Evolutionary conservation across 2,329 filamentous ascomycete genomes (phyloP).

Genomic region (Ilyonectria mors-panacis): DNA sequence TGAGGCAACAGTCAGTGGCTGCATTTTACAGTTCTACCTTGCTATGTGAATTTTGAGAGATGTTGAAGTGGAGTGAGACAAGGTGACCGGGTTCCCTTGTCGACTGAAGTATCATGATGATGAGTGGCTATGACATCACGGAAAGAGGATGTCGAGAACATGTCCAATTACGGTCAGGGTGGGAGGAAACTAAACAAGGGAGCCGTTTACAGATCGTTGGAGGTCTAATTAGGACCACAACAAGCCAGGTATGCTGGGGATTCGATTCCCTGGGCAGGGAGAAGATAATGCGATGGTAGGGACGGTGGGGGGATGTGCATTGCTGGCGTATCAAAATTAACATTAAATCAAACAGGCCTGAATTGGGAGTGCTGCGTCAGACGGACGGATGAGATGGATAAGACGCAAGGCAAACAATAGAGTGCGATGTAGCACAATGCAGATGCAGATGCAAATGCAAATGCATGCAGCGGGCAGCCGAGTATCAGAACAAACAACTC

Average conservation of each 20-base stretch:
- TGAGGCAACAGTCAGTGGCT: slow-evolving; percentile 14
- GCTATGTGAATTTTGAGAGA: background rate
- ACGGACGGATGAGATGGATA: background rate
- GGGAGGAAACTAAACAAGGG: background rate
- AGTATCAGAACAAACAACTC: background rate
- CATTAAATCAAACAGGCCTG: background rate
- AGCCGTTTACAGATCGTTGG: background rate
- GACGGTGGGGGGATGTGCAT: too few species aligned
- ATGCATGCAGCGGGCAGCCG: background rate
- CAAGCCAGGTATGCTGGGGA: too few species aligned
- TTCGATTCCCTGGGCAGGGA: too few species aligned
- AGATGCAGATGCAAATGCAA: background rate
- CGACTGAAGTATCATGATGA: slow-evolving; percentile 1
- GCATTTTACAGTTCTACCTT: slow-evolving; percentile 5
- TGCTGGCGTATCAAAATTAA: background rate
- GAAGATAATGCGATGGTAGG: background rate
- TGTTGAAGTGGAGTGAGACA: background rate
- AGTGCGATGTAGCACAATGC: background rate
- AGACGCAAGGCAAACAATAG: background rate
- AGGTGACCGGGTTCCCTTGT: background rate
- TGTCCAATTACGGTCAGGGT: background rate
- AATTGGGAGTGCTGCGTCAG: background rate
- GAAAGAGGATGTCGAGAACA: background rate
- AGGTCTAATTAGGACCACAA: background rate
- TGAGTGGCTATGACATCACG: background rate